Conservation (phyloP, 2,329 filamentous ascomycete species). For the Pestalotiopsis sp. region DNA sequence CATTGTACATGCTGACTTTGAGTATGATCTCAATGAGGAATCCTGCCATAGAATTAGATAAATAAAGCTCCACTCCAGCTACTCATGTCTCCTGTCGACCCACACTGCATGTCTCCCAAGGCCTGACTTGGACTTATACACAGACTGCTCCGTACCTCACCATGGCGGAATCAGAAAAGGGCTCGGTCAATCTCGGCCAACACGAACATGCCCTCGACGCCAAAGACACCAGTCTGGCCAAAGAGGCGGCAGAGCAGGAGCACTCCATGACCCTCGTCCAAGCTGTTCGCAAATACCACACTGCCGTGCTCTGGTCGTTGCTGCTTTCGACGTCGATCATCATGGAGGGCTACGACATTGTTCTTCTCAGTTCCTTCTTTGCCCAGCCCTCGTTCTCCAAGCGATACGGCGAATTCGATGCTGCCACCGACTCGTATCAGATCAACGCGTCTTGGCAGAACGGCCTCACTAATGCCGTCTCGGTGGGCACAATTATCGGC, state of each 20-base stretch:
- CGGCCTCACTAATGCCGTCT: conserved; percentile 37
- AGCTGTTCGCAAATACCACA: conserved; percentile 28
- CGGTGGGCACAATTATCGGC: conserved; percentile 42
- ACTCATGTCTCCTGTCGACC: neutral
- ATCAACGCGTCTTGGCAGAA: conserved; percentile 39
- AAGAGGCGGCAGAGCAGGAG: conserved; percentile 30
- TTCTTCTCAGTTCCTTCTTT: conserved; percentile 31
- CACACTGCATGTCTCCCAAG: neutral
- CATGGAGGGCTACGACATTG: conserved; percentile 34
- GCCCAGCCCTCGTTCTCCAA: conserved; percentile 30
- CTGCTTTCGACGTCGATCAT: conserved; percentile 32
- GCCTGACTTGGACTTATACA: neutral
- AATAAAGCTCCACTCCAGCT: no score
- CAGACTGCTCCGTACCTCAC: neutral
- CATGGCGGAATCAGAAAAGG: neutral
- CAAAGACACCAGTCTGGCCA: conserved; percentile 27
- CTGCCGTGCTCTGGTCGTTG: conserved; percentile 30
- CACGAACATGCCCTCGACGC: conserved; percentile 22
- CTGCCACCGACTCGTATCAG: conserved; percentile 21
- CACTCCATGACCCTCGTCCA: conserved; percentile 28
- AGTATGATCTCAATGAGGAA: no score
- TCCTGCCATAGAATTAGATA: no score
- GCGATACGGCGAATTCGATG: conserved; percentile 29
- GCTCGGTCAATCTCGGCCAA: neutral
- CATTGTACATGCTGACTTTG: no score